Evolutionary conservation across 345 rosid species (phyloP), one percentile per base, ranked within the genome.

Genomic region (Eucalyptus tenuipes): DNA sequence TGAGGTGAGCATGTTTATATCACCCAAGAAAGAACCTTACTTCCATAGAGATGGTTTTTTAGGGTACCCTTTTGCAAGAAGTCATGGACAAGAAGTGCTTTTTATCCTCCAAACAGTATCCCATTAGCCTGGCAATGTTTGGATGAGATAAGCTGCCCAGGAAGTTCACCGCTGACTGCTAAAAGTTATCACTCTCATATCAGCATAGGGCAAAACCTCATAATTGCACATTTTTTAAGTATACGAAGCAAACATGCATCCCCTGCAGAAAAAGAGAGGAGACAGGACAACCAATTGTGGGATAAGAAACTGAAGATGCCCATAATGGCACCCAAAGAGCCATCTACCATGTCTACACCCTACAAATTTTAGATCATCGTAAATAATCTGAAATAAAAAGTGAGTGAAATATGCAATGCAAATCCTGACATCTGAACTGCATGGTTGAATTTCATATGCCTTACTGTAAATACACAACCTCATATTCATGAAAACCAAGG

Each of bases 31-130:
- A 71, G 45, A 48, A 64, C 33, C 88, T 89, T 82, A 91, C 91
- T 88, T 68, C 90, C 42, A 47, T 86, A 91, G 37, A 91, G 87
- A 52, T 86, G 90, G 37, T 91, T 49, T 42, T 89, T 33, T 59
- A 88, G 86, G 87, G 64, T 89, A 33, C 88, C 92, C 48, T 86
- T 86, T 33, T 66, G 40, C 88, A 88, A 81, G 88, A 59, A 88
- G 53, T 89, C 92, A 10, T 66, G 89, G 18, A 91, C 89, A 55
- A 91, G 88, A 52, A 52, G 57, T 18, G 55, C 13, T 64, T 24
- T 20, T 64, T 71, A 71, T 37, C 57, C 45, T 37, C 8, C 27
- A 75, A 75, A 75, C 27, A 37, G 27, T 20, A 75, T 75, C 15
- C 47, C 27, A 75, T 37, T 10, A 75, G 47, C 82, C 82, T 75